Base-by-base conservation (phyloP, 2,329 filamentous ascomycete species). In the Phaeosphaeriaceae sp. region DNA sequence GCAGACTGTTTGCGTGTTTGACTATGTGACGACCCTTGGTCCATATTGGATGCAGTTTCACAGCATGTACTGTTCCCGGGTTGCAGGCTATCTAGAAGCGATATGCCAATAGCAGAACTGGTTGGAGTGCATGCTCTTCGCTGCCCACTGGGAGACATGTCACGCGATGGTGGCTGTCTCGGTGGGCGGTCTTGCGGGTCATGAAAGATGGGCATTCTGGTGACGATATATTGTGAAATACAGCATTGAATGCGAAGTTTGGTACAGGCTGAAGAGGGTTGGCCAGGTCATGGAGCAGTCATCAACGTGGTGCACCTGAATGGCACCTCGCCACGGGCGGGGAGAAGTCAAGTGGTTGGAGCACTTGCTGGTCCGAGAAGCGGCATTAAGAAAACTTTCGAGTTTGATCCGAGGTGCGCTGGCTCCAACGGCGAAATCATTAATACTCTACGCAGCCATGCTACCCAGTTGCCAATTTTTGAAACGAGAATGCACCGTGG, bases 201-300 rank as follows among this genome's bases (percentile, higher is more conserved):
- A 70, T 74, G 71, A 52, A 73, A 74, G 49, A 74, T 72, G 50
- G 71, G 71, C 71, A 74, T 74, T 48, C 38, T 67, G 53, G 44
- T 48, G 57, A 54, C 48, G 50, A 46, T 21, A 40, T 43, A 46
- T 52, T 29, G 51, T 52, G 46, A 37, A 26, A 39, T 50, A 61
- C 33, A 60, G 55, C 69, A 73, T 72, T 50, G 51, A 58, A 50
- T 61, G 38, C 53, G 51, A 26, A 43, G 20, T 47, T 40, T 32
- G 45, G 45, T 35, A 42, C 38, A 37, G 34, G 21, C 40, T 29
- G 34, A 43, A 40, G 34, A 42, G 47, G 30, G 42, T 47, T 53
- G 48, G 60, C 48, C 50, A 50, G 35, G 21, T 45, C 32, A 43
- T 30, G 46, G 43, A 44, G 37, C 46, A 29, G 53, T 42, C 38